Evolutionary conservation across 192 early-diverging fungal genomes (phyloP), one percentile per base, ranked within the genome.

Genomic region (Jimgerdemannia flammicorona): DNA sequence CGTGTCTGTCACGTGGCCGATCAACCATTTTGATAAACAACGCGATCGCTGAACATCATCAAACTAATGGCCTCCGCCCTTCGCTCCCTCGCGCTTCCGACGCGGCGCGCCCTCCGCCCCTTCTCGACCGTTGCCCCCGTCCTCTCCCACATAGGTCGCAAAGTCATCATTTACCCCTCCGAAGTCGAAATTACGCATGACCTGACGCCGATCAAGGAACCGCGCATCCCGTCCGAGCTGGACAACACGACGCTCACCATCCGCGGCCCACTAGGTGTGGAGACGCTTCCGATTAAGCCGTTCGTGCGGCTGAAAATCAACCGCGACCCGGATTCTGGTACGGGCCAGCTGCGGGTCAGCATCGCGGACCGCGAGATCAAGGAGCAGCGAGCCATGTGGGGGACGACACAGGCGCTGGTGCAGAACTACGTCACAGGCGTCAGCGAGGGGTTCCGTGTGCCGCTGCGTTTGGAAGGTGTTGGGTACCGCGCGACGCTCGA

Each of bases 341-440:
- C 89, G 73, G 69, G 75, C 67, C 87, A 84, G 44, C 72, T 89
- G 43, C 78, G 80, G 70, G 78, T 95, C 6, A 69, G 49, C 1
- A 85, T 98, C 3, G 68, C 78, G 10, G 87, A 96, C 74, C 79
- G 85, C 11, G 72, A 75, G n/a, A 78, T 88, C 72, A 91, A 92
- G 77, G 86, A 90, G 66, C 96, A 99, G 81, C 78, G 88, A 72
- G 83, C 90, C 70, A 97, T 99, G 95, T 99, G 98, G 98, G 98
- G 98, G 66, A 99, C 98, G 3, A 95, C 96, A 4, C 87, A 96
- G 41, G 91, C 94, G n/a, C 82, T 96, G 59, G 89, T 97, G 43
- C 88, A 90, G 66, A 95, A 95, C 80, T 91, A 92, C 73, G 91
- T 99, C 43, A 84, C 83, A 39, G 98, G 98, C 11, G 98, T 99